Percentiles rank a stretch among this genome's conserved stretches.
phyloP scores from a whole-genome alignment of 768 basidiomycete species.

The Melanogaster broomeanus region DNA sequence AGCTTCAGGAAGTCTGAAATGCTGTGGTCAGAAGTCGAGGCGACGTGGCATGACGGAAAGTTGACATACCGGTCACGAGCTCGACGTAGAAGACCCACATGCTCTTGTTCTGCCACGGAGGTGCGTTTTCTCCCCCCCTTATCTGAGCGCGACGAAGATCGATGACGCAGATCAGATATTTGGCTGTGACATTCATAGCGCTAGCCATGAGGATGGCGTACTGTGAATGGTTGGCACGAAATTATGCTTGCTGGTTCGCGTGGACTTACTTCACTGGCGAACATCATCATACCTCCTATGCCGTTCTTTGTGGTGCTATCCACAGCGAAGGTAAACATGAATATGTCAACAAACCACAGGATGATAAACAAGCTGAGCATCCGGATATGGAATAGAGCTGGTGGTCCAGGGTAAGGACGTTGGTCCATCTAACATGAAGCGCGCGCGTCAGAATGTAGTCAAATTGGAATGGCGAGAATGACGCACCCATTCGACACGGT shows the following conservation, averaged over 20 bases:
- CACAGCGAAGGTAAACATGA: constrained; percentile 78
- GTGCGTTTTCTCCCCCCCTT: constrained; percentile 80
- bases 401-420: constrained; percentile 82
- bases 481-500: constrained; percentile 93
- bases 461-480: not conserved
- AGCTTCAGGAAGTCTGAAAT: constrained; percentile 88
- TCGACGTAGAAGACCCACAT: constrained; percentile 98
- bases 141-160: constrained; percentile 80
- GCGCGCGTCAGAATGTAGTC: not conserved
- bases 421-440: constrained; percentile 89
- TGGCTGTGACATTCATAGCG: constrained; percentile 72
- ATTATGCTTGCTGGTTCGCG: not conserved
- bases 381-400: constrained; percentile 81
- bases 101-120: constrained; percentile 97
- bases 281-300: constrained; percentile 90
- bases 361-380: constrained; percentile 72
- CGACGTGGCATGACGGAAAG: not conserved
- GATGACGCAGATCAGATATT: constrained; percentile 79
- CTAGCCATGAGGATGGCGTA: constrained; percentile 89
- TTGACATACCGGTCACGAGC: constrained; percentile 73
- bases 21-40: constrained; percentile 8
- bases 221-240: constrained; percentile 42
- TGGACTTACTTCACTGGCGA: constrained; percentile 82
- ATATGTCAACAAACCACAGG: constrained; percentile 72
- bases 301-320: constrained; percentile 80